Evolutionary conservation across 441 rosid species (phyloP).

Genomic region (Jatropha podagrica): DNA sequence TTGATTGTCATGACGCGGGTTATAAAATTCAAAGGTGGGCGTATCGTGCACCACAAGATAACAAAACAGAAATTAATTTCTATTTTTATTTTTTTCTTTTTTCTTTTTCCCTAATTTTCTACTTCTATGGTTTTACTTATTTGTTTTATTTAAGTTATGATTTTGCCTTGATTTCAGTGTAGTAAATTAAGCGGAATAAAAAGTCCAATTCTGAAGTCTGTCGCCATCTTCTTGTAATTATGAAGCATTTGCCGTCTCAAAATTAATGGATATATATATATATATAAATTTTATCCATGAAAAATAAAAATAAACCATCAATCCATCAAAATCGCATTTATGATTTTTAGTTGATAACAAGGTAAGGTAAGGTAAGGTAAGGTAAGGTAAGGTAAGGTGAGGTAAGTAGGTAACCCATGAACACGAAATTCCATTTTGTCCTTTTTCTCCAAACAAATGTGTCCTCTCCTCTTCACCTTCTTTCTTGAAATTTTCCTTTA

Average conservation of each 20-base stretch:
- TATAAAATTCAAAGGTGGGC: conserved; percentile 31
- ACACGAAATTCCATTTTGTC: not conserved
- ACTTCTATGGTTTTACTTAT: not conserved
- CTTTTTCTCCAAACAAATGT: not conserved
- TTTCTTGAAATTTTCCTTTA: too few species aligned
- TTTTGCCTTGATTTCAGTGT: conserved; percentile 43
- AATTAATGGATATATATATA: conserved; percentile 9
- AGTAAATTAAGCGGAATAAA: conserved; percentile 33
- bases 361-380: too few species aligned
- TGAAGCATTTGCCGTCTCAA: conserved; percentile 31
- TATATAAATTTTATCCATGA: not conserved
- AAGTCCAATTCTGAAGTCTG: conserved; percentile 30
- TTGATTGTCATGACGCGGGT: conserved; percentile 23
- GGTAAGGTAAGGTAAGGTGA: too few species aligned
- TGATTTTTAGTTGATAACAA: conserved; percentile 10
- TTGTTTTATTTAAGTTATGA: conserved; percentile 16
- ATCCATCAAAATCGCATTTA: not conserved
- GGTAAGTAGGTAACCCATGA: not conserved
- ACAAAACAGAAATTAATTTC: conserved; percentile 8
- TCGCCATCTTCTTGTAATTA: conserved; percentile 31
- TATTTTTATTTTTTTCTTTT: not conserved
- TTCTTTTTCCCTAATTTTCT: not conserved
- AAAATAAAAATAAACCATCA: not conserved
- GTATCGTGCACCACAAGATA: conserved; percentile 31
- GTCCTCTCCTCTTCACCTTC: too few species aligned